phyloP scores from a whole-genome alignment of 805 yeast species.

The Myxozyma sirexii region DNA sequence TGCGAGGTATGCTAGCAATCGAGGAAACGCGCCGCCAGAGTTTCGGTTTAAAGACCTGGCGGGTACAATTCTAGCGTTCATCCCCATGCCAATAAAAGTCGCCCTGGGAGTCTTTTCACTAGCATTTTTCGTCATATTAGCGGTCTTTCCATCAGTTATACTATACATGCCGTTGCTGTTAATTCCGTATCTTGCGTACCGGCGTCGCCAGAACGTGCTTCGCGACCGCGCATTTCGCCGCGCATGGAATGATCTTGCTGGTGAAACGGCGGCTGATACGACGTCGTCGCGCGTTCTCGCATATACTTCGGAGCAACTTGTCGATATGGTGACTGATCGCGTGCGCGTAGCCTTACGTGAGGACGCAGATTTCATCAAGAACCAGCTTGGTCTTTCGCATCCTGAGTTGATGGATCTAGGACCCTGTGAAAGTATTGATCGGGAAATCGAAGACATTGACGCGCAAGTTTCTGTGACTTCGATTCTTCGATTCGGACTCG shows the following conservation, averaged over 20 bases:
- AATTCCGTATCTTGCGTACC: conserved; percentile 14
- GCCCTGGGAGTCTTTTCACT: conserved; percentile 16
- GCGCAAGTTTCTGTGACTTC: conserved; percentile 18
- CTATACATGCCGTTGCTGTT: conserved; percentile 22
- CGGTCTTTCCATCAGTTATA: conserved; percentile 17
- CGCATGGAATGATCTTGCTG: conserved; percentile 19
- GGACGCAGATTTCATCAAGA: conserved; percentile 8
- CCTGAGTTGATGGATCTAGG: conserved; percentile 15
- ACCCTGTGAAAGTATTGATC: conserved; percentile 25
- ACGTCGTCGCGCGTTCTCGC: conserved; percentile 6
- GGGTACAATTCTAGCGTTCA: not conserved
- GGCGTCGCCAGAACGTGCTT: conserved; percentile 13
- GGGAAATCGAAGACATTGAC: conserved; percentile 18
- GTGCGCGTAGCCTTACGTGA: conserved; percentile 18
- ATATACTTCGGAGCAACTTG: conserved; percentile 19
- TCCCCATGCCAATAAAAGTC: conserved; percentile 24
- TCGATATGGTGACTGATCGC: conserved; percentile 17
- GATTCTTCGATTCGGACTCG: conserved; percentile 19
- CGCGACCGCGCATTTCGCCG: conserved; percentile 22
- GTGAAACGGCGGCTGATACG: conserved; percentile 21
- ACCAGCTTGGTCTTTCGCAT: conserved; percentile 16
- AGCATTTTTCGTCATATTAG: conserved; percentile 15
- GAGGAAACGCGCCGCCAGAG: not conserved
- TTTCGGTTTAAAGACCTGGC: not conserved
- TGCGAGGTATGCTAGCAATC: not conserved